phyloP scores from a whole-genome alignment of 139 green algal genomes.

The Nannochloris sp. region DNA sequence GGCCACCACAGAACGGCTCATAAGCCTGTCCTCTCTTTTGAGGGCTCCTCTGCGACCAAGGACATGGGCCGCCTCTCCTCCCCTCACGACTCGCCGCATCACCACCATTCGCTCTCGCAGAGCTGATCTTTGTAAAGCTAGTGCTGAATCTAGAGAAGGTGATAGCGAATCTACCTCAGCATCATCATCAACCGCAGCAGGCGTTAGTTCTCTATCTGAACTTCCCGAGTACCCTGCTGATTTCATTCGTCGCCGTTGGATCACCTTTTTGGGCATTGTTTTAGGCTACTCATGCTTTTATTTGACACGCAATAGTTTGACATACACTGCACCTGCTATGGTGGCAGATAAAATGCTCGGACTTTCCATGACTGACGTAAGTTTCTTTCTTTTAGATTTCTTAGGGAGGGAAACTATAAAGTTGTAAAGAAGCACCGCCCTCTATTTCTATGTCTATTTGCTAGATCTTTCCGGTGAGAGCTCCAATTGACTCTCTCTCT shows the following conservation, averaged over 20 bases:
- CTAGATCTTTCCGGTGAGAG: background rate
- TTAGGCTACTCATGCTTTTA: conserved; percentile 87
- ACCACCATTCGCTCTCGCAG: too few relatives aligned
- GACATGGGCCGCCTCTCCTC: too few relatives aligned
- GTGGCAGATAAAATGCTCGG: conserved; percentile 68
- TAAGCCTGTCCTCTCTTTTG: too few relatives aligned
- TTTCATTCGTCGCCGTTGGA: conserved; percentile 54
- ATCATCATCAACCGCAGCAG: too few relatives aligned
- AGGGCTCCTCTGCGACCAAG: too few relatives aligned
- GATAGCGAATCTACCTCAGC: too few relatives aligned
- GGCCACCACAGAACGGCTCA: too few relatives aligned
- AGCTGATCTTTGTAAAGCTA: too few relatives aligned
- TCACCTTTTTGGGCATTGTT: conserved; percentile 76
- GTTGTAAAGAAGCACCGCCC: too few relatives aligned
- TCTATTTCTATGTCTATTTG: background rate
- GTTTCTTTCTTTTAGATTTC: background rate
- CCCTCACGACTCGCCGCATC: too few relatives aligned
- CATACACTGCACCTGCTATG: conserved; percentile 88
- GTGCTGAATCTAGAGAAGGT: too few relatives aligned
- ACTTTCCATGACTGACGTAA: conserved; percentile 69
- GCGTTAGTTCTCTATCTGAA: background rate
- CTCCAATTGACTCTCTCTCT: background rate
- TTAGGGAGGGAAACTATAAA: background rate
- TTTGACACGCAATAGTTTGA: conserved; percentile 88
- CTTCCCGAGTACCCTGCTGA: conserved; percentile 35